A percentile compares a stretch with the other conserved stretches of the same genome.
These are phyloP conservation scores for Phytopythium aichiense DNA, from an alignment of 352 stramenopile species.

Conservation along the genomic window DNA sequence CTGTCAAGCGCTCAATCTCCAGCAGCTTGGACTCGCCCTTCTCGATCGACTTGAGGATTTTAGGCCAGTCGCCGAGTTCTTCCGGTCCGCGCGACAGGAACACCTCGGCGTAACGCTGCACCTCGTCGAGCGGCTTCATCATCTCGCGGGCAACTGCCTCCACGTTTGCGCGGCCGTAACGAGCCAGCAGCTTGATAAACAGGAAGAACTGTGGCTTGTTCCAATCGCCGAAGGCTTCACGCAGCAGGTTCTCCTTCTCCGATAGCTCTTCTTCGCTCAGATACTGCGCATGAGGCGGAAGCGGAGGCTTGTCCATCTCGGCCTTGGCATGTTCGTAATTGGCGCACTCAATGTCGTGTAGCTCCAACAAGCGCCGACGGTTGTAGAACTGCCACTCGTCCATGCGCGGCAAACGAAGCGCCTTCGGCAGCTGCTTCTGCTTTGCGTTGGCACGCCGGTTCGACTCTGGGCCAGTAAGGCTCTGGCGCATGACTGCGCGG, in stretches of 20 bases:
- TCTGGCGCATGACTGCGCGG: constrained; percentile 71
- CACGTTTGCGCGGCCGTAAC: constrained; percentile 72
- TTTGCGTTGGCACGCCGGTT: constrained; percentile 52
- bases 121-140: constrained; percentile 76
- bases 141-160: constrained; percentile 80
- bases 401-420: constrained; percentile 73
- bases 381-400: constrained; percentile 90
- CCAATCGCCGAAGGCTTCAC: constrained; percentile 82
- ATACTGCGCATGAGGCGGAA: constrained; percentile 70
- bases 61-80: constrained; percentile 75
- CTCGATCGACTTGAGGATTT: constrained; percentile 86
- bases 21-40: constrained; percentile 86
- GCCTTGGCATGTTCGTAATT: constrained; percentile 79
- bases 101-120: constrained; percentile 51
- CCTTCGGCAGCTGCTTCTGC: constrained; percentile 77
- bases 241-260: constrained; percentile 92
- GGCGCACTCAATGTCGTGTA: constrained; percentile 79
- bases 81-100: constrained; percentile 71
- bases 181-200: constrained; percentile 80
- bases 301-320: constrained; percentile 69
- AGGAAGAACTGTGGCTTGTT: constrained; percentile 88
- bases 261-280: constrained; percentile 80
- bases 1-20: constrained; percentile 80
- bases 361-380: constrained; percentile 64
- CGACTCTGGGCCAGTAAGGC: constrained; percentile 31